Evolutionary conservation across 2,329 filamentous ascomycete species (phyloP).

Genomic region (Xylariaceae sp.): DNA sequence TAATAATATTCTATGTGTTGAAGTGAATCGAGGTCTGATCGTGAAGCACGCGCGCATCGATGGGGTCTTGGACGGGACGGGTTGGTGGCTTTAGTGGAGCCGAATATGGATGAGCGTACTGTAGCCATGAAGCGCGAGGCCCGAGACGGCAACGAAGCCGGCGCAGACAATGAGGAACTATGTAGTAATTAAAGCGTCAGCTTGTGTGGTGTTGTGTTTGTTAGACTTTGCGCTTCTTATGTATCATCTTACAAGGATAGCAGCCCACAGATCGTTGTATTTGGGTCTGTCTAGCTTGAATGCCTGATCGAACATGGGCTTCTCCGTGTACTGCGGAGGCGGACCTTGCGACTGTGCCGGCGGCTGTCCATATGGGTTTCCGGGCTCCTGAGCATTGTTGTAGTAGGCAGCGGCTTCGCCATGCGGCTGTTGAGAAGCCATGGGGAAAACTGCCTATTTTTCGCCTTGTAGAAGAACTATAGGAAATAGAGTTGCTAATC

Average conservation of each 20-base stretch:
- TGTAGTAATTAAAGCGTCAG: conserved; percentile 1
- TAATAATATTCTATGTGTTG: background rate
- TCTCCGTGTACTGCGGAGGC: conserved; percentile 33
- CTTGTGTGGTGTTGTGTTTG: background rate
- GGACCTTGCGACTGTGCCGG: conserved; percentile 14
- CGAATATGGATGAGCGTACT: conserved; percentile 33
- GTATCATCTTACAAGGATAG: conserved; percentile 56
- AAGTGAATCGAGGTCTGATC: background rate
- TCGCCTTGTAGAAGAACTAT: background rate
- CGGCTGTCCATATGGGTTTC: conserved; percentile 16
- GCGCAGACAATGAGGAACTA: conserved; percentile 64
- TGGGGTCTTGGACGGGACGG: background rate
- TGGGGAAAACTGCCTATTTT: background rate
- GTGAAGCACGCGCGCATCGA: background rate
- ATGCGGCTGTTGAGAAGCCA: conserved; percentile 15
- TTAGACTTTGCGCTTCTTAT: background rate
- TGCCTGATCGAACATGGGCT: conserved; percentile 65
- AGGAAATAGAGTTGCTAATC: background rate
- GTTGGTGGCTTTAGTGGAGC: background rate
- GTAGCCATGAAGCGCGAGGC: conserved; percentile 70
- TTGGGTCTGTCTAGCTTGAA: conserved; percentile 82
- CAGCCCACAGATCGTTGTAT: conserved; percentile 87
- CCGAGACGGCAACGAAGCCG: conserved; percentile 73
- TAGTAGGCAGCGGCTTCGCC: conserved; percentile 26
- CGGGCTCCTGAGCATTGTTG: conserved; percentile 17